phyloP scores from a whole-genome alignment of 2,329 filamentous ascomycete species.

The Paramyrothecium roridum region DNA sequence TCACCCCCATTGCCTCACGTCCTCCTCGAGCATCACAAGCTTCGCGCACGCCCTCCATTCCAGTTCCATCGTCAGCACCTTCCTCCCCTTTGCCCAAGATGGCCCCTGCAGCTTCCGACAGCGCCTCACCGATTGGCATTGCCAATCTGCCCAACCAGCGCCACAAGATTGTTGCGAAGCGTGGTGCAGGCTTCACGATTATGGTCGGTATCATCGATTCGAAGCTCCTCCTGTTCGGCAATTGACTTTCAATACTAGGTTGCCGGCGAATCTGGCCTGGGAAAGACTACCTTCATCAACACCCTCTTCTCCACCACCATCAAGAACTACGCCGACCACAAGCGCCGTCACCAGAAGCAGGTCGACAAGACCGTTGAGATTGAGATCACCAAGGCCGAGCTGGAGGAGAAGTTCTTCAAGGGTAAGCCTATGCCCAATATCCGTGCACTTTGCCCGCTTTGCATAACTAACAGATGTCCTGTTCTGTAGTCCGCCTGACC shows the following conservation, averaged over 20 bases:
- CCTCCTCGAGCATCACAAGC: background rate
- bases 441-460: background rate
- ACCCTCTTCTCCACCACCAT: slow-evolving; percentile 99
- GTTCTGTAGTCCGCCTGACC: slow-evolving; percentile 78
- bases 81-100: slow-evolving; percentile 35
- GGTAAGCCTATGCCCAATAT: slow-evolving; percentile 56
- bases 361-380: slow-evolving; percentile 99
- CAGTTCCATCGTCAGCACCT: slow-evolving; percentile 6
- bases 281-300: slow-evolving; percentile 99
- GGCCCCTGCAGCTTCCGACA: slow-evolving; percentile 57
- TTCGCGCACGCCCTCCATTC: slow-evolving; percentile 1
- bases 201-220: slow-evolving; percentile 63
- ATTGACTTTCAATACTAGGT: slow-evolving; percentile 54
- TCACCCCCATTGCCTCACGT: background rate
- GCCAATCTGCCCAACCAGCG: slow-evolving; percentile 72
- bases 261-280: slow-evolving; percentile 95
- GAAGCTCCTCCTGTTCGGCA: slow-evolving; percentile 1
- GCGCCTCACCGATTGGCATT: slow-evolving; percentile 68
- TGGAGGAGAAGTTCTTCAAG: slow-evolving; percentile 99
- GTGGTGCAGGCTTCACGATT: slow-evolving; percentile 97
- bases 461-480: slow-evolving; percentile 8
- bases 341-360: slow-evolving; percentile 98
- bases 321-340: slow-evolving; percentile 99
- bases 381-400: slow-evolving; percentile 98
- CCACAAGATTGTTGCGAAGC: slow-evolving; percentile 73